Evolutionary conservation across 805 yeast genomes (phyloP).

Genomic region (Starmerella gropengiesseri): DNA sequence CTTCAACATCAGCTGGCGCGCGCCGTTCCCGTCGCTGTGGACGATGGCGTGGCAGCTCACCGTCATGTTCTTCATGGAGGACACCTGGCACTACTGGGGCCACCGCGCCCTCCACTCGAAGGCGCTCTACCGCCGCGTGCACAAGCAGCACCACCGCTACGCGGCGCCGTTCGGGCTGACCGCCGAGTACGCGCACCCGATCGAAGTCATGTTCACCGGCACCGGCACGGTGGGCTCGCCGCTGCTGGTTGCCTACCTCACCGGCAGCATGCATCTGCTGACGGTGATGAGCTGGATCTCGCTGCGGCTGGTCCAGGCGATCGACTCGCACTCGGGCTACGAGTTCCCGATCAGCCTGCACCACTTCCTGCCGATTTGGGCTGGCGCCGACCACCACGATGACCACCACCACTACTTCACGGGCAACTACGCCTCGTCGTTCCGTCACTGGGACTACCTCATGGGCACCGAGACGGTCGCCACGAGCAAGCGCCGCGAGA

Average conservation of each 20-base stretch:
- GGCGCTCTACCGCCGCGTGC: constrained; percentile 84
- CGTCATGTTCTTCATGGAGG: constrained; percentile 76
- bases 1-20: constrained; percentile 64
- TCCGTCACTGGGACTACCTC: constrained; percentile 90
- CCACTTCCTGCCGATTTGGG: constrained; percentile 91
- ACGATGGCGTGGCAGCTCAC: constrained; percentile 57
- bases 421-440: constrained; percentile 89
- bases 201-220: constrained; percentile 82
- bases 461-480: constrained; percentile 65
- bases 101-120: constrained; percentile 77
- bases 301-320: constrained; percentile 85
- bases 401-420: constrained; percentile 93
- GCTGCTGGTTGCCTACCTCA: constrained; percentile 64
- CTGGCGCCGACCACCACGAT: constrained; percentile 97
- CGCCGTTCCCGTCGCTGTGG: constrained; percentile 69
- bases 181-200: constrained; percentile 96
- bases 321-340: constrained; percentile 95
- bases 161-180: constrained; percentile 97
- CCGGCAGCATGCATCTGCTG: constrained; percentile 70
- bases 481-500: constrained; percentile 39
- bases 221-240: constrained; percentile 96
- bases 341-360: constrained; percentile 96
- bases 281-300: constrained; percentile 86
- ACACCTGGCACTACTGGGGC: constrained; percentile 93
- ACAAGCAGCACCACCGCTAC: constrained; percentile 94